Conservation (phyloP, 1,284 basidiomycete species). For the Apiotrichum gracile region DNA sequence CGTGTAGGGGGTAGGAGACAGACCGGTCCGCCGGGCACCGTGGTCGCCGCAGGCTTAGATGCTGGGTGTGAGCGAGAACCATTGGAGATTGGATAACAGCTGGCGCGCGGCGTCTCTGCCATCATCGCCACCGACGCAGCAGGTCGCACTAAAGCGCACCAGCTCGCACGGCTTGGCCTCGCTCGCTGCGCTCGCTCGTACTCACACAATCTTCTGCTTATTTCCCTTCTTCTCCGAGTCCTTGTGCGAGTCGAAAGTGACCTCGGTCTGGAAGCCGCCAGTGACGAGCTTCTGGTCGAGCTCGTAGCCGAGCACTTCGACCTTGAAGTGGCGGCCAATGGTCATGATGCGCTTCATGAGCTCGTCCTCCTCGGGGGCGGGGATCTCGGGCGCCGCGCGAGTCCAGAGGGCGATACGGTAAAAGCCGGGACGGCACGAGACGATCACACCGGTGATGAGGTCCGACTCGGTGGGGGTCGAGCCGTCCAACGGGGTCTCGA, state of each 20-base stretch:
- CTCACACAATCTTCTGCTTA: slow-evolving; percentile 70
- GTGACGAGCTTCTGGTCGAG: slow-evolving; percentile 61
- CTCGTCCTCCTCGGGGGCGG: slow-evolving; percentile 37
- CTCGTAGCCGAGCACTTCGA: slow-evolving; percentile 71
- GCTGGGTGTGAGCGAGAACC: neutral
- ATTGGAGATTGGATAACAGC: too few species aligned
- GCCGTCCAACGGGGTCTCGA: slow-evolving; percentile 63
- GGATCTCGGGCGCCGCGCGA: slow-evolving; percentile 60
- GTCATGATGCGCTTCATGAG: slow-evolving; percentile 66
- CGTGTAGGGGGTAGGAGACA: too few species aligned
- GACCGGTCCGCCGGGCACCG: too few species aligned
- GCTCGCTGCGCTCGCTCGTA: neutral
- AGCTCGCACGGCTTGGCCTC: too few species aligned
- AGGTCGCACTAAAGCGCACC: too few species aligned
- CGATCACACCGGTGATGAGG: slow-evolving; percentile 90
- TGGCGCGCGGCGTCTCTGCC: too few species aligned
- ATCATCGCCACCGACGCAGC: too few species aligned
- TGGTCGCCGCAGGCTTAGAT: neutral
- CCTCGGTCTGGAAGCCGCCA: slow-evolving; percentile 78
- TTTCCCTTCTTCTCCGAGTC: slow-evolving; percentile 94
- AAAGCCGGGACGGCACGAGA: slow-evolving; percentile 89
- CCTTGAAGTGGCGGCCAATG: slow-evolving; percentile 83
- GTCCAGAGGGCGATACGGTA: slow-evolving; percentile 98
- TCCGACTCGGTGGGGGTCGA: slow-evolving; percentile 50
- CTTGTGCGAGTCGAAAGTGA: slow-evolving; percentile 89